Evolutionary conservation across 306 rosid species (phyloP), one percentile per base, ranked within the genome.

Genomic region (Acacia acuminata): DNA sequence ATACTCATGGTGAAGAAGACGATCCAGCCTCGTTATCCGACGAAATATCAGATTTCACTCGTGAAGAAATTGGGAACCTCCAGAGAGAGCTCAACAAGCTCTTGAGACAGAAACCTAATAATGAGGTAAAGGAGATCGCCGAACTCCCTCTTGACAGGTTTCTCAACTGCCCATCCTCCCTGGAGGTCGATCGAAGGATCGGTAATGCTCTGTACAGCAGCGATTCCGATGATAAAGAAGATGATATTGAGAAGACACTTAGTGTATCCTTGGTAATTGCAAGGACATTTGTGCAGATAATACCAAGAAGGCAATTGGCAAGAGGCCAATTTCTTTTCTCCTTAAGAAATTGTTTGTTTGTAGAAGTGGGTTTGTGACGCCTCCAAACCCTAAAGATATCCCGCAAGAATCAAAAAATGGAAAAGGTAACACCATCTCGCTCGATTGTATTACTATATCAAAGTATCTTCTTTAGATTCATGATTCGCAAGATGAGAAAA

Each of bases 161-260:
- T n/a, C n/a, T n/a, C 50, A 93, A 93, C 66, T 93, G 96, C 76
- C 97, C 97, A 2, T 93, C 97, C 51, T 91, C 90, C 89, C 81
- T 93, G 91, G 94, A 91, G 82, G 91, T 93, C 19, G 94, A 91
- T 77, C 74, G 94, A 60, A 88, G 94, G 81, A 86, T 80, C 60
- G 90, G 93, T 67, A 86, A 74, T 30, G 86, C 83, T 5, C 82
- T 88, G 44, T 82, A 77, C 84, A 64, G 79, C 84, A 64, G 67
- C 30, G 84, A 85, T 36, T 64, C 85, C 13, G 90, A 85, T 42
- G 84, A 84, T 34, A 87, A 65, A 65, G 90, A 89, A 64, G 92
- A 89, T 75, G 94, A 93, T 66, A 87, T 93, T 50, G 96, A 90
- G 64, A 90, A 91, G 64, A 90, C 91, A 13, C 91, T 93, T n/a